These are phyloP conservation scores for Eucalyptus regnans DNA, from an alignment of 345 rosid genomes.

Conservation along the genomic window DNA sequence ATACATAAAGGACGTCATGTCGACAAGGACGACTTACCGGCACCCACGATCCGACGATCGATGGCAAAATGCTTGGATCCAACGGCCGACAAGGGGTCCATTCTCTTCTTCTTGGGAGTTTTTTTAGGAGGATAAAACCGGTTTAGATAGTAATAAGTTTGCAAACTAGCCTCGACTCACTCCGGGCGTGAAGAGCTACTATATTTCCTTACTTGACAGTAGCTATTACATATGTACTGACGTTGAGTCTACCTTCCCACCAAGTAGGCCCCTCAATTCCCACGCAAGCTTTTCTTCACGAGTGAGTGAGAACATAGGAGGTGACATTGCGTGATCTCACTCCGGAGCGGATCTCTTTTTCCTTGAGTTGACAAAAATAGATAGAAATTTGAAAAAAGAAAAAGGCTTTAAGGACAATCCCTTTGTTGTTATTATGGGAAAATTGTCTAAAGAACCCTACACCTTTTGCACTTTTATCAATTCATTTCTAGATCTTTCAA, in stretches of 20 bases:
- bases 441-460: too few species aligned
- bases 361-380: too few species aligned
- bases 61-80: not conserved
- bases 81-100: not conserved
- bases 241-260: too few species aligned
- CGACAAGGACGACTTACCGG: not conserved
- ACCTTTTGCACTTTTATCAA: too few species aligned
- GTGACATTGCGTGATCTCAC: too few species aligned
- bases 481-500: too few species aligned
- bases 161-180: not conserved
- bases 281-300: too few species aligned
- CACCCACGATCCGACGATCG: not conserved
- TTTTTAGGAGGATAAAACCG: not conserved
- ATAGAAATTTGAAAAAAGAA: not conserved
- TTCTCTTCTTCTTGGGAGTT: not conserved
- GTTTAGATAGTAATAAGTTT: not conserved
- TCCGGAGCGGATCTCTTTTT: rapidly evolving
- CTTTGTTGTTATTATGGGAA: too few species aligned
- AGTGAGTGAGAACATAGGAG: rapidly evolving
- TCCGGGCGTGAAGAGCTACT: too few species aligned
- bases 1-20: not conserved
- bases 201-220: too few species aligned
- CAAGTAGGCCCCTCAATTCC: rapidly evolving
- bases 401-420: not conserved
- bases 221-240: too few species aligned